Evolutionary conservation across 1,284 basidiomycete species (phyloP).

Genomic region (Apiotrichum gracile): DNA sequence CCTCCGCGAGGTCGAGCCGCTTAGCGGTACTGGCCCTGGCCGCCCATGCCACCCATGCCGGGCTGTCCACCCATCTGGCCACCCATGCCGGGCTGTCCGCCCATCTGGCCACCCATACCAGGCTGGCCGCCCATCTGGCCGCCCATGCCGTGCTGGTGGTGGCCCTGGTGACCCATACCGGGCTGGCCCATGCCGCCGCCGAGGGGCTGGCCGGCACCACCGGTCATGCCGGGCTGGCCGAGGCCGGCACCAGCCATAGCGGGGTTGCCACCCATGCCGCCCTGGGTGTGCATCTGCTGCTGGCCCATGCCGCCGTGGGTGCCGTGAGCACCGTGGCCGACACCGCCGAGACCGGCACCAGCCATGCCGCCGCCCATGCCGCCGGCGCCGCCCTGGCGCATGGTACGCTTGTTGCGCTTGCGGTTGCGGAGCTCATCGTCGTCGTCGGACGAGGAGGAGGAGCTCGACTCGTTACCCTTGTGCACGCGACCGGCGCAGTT

Average conservation of each 20-base stretch:
- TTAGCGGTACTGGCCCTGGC: not conserved
- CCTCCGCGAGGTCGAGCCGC: too few species aligned
- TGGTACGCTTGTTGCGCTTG: constrained; percentile 7
- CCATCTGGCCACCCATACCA: not conserved
- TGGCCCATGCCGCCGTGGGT: not conserved
- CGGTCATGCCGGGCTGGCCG: constrained; percentile 2
- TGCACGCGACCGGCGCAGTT: constrained; percentile 9
- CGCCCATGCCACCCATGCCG: not conserved
- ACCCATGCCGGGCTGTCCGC: constrained; percentile 1
- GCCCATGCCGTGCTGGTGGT: not conserved
- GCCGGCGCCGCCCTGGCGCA: not conserved
- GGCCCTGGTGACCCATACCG: constrained; percentile 1
- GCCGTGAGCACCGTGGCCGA: not conserved
- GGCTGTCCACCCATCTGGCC: too few species aligned
- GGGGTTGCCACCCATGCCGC: constrained; percentile 1
- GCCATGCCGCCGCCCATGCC: not conserved
- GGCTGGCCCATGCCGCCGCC: not conserved
- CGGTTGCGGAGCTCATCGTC: constrained; percentile 5
- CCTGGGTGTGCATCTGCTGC: not conserved
- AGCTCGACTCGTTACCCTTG: constrained; percentile 3
- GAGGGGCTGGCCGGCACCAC: constrained; percentile 1
- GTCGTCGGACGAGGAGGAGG: constrained; percentile 6
- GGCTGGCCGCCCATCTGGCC: not conserved
- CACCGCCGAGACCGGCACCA: not conserved
- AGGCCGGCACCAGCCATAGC: not conserved